These are phyloP conservation scores for Chondrus crispus DNA, from an alignment of 23 red algal species.

Conservation along the genomic window DNA sequence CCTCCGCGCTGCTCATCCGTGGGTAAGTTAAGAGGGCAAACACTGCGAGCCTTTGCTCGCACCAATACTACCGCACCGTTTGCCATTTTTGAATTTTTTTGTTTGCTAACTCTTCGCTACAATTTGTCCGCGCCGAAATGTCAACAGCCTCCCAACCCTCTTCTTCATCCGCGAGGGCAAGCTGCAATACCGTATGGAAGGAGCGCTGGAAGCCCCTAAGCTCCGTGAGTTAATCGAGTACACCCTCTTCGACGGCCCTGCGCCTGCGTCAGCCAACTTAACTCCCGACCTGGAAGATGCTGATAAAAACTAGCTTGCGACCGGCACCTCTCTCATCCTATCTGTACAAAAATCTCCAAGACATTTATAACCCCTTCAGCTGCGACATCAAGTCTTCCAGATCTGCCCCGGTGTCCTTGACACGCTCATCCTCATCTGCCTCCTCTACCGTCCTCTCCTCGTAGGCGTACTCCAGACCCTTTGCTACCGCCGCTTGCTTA, in stretches of 20 bases:
- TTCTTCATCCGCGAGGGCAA: constrained; percentile 73
- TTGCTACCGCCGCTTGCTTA: constrained; percentile 15
- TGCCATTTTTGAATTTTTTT: not conserved
- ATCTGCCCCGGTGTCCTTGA: constrained; percentile 47
- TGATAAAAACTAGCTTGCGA: too few relatives aligned
- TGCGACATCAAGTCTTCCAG: constrained; percentile 61
- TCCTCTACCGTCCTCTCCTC: not conserved
- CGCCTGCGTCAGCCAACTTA: not conserved
- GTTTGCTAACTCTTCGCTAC: not conserved
- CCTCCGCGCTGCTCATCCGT: constrained; percentile 45
- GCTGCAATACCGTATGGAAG: constrained; percentile 76
- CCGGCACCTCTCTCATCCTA: too few relatives aligned
- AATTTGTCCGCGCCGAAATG: not conserved
- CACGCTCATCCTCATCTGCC: constrained; percentile 25
- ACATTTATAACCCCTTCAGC: constrained; percentile 43
- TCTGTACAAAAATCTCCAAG: too few relatives aligned
- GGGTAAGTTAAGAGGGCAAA: not conserved
- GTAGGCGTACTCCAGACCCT: constrained; percentile 48
- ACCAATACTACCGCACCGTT: not conserved
- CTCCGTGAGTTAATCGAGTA: constrained; percentile 58
- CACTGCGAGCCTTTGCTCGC: not conserved
- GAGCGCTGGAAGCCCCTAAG: constrained; percentile 53
- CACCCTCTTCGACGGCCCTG: constrained; percentile 42
- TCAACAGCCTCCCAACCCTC: constrained; percentile 67
- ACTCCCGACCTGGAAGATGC: too few relatives aligned